Percentiles rank a stretch among this genome's conserved stretches.
Conservation (phyloP, 208 protist species). For the Lotmaria passim region DNA sequence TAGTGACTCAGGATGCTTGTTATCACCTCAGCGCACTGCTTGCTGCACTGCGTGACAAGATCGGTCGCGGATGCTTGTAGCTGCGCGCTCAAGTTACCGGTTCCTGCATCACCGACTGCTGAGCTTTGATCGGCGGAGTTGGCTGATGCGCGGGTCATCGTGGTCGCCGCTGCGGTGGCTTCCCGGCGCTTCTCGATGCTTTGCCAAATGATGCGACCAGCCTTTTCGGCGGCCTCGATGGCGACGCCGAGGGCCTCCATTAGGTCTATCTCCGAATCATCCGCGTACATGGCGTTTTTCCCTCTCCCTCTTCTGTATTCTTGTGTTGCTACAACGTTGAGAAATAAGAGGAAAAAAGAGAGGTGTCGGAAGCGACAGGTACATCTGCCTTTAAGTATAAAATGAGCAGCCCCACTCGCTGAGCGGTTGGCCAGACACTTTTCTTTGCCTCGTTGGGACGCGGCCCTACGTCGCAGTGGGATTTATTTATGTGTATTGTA, state of each 20-base stretch:
- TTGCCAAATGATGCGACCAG: conserved; percentile 50
- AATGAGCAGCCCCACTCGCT: too few relatives aligned
- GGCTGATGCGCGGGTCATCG: conserved; percentile 1
- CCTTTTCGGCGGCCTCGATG: conserved; percentile 50
- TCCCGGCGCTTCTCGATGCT: conserved; percentile 36
- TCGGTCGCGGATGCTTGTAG: conserved; percentile 41
- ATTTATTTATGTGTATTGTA: too few relatives aligned
- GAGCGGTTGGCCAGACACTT: too few relatives aligned
- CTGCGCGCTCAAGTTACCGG: not conserved
- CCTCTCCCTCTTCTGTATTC: too few relatives aligned
- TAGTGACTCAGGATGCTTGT: conserved; percentile 37
- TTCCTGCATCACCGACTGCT: not conserved
- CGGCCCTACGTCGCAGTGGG: too few relatives aligned
- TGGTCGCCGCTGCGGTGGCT: conserved; percentile 20
- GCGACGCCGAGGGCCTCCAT: conserved; percentile 53
- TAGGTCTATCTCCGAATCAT: conserved; percentile 35
- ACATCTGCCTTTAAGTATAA: too few relatives aligned
- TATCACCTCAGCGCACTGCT: conserved; percentile 52
- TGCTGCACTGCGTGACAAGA: conserved; percentile 64
- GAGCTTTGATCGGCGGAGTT: not conserved
- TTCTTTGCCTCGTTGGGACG: too few relatives aligned
- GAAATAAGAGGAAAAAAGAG: too few relatives aligned
- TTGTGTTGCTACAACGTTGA: too few relatives aligned
- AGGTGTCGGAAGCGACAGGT: too few relatives aligned
- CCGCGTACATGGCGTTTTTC: conserved; percentile 10